A percentile compares a stretch with the other conserved stretches of the same genome.
phyloP scores from a whole-genome alignment of 192 early-diverging fungal genomes.

The Coemansia sp. region DNA sequence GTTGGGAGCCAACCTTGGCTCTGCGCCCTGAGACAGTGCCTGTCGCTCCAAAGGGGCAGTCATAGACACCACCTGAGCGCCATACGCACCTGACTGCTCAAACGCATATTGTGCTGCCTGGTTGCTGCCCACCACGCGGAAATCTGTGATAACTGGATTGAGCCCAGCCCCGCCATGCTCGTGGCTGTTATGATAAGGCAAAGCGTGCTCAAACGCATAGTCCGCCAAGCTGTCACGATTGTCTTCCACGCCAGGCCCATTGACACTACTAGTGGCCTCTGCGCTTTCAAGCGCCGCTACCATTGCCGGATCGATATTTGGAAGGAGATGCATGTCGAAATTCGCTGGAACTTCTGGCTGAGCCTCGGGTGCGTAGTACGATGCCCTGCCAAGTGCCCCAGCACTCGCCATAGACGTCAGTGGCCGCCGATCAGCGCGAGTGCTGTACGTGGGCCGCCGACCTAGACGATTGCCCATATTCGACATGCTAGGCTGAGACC shows the following conservation, averaged over 20 bases:
- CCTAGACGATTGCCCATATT: not conserved
- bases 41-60: constrained; percentile 17
- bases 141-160: constrained; percentile 11
- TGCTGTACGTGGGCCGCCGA: constrained; percentile 33
- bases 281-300: constrained; percentile 10
- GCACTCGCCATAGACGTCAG: constrained; percentile 2
- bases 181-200: constrained; percentile 4
- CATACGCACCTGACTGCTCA: constrained; percentile 17
- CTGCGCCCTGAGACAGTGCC: not conserved
- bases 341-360: constrained; percentile 47
- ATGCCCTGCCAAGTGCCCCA: constrained; percentile 22
- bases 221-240: constrained; percentile 6
- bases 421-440: constrained; percentile 32
- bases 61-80: constrained; percentile 13
- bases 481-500: not conserved
- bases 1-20: constrained; percentile 5
- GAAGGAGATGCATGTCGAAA: constrained; percentile 38
- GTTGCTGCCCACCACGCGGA: constrained; percentile 12
- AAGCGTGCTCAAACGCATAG: constrained; percentile 6
- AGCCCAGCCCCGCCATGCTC: not conserved
- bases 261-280: not conserved
- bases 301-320: constrained; percentile 6
- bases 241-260: not conserved
- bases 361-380: constrained; percentile 38
- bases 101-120: constrained; percentile 11